Conservation (phyloP, 23 red algal species). For the Gracilaria caudata region DNA sequence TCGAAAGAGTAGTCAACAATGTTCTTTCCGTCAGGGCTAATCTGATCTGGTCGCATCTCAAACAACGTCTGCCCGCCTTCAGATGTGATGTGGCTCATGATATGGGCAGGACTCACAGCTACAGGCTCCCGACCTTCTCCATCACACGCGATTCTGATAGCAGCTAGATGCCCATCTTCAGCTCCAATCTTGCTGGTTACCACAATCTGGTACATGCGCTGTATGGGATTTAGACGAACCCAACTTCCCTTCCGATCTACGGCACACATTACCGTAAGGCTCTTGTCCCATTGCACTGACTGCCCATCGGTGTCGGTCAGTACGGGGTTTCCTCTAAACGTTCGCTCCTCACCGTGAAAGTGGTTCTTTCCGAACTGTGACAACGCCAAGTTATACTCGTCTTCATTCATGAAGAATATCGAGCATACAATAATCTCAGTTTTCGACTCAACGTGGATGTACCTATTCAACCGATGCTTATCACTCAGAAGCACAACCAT, state of each 20-base stretch:
- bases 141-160: background rate
- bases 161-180: conserved; percentile 7
- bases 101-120: background rate
- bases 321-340: background rate
- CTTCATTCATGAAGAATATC: conserved; percentile 11
- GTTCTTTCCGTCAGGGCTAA: conserved; percentile 17
- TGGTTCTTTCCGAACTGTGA: background rate
- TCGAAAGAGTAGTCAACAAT: conserved; percentile 33
- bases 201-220: conserved; percentile 12
- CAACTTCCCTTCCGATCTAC: conserved; percentile 12
- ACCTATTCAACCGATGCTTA: conserved; percentile 3
- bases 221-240: background rate
- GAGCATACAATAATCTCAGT: conserved; percentile 1
- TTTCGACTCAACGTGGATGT: conserved; percentile 11
- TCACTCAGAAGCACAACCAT: conserved; percentile 7
- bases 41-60: conserved; percentile 25
- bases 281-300: conserved; percentile 1
- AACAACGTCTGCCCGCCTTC: background rate
- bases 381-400: conserved; percentile 10
- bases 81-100: background rate
- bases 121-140: background rate
- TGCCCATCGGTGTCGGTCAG: background rate
- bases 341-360: conserved; percentile 4
- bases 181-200: conserved; percentile 9
- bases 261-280: background rate